Base-by-base conservation (phyloP, 768 basidiomycete genomes). In the Kwoniella europaea region DNA sequence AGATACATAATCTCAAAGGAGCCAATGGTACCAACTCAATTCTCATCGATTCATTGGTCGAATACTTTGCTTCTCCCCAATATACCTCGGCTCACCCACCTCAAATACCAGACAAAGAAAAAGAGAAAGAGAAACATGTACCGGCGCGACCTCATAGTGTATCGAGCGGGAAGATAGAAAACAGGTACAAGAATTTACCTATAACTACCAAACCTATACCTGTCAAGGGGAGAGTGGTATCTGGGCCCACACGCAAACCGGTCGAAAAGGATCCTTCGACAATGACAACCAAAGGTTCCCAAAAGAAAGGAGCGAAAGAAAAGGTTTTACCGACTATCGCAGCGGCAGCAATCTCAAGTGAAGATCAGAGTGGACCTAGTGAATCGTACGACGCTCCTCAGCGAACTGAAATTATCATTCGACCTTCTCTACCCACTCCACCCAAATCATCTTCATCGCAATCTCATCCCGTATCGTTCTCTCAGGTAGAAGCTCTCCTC, bases 1-100 rank as follows among this genome's bases (percentile, higher is more conserved):
- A 80, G 79, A 75, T 77, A 13, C 76, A 80, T 55, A 74, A 74
- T 6, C 63, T 80, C 24, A 78, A 78, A 75, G 79, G 79, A 12
- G 77, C 79, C 52, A 80, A 80, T 58, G 69, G 69, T 35, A 74
- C 68, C 55, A 75, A 75, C 5, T 69, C 70, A 10, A 67, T 68
- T 4, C 69, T 80, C 0, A 60, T 77, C n/a, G 74, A 80, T 13
- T 53, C 60, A 0, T 69, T 80, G 6, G 60, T 78, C 42, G 61
- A 65, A 9, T 72, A 69, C 57, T 80, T 76, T 46, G 64, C 58
- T 41, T 77, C 78, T 7, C 63, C 78, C 12, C 22, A 62, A 27
- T 79, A 72, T 58, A 60, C 55, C 6, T 53, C 60, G 18, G 57
- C 63, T 2, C 63, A 70, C 43, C 68, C 69, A 4, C 52, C 56